Percentiles rank a stretch among this genome's conserved stretches.
Conservation (phyloP, 345 rosid genomes). For the Cardamine resedifolia region DNA sequence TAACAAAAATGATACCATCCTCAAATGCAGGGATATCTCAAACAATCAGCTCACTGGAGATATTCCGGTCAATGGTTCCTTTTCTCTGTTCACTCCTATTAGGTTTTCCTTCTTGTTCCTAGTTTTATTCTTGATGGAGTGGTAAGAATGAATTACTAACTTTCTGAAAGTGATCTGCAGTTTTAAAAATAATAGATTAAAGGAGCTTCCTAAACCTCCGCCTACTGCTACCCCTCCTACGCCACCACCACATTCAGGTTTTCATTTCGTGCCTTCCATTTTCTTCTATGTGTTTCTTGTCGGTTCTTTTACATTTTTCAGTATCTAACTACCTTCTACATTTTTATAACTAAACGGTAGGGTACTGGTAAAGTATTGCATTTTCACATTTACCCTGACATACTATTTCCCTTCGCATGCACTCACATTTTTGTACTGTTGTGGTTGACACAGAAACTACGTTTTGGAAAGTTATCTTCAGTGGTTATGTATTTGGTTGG, state of each 20-base stretch:
- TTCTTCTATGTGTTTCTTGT: not conserved
- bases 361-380: not conserved
- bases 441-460: not conserved
- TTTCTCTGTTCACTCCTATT: conserved; percentile 67
- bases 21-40: conserved; percentile 80
- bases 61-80: conserved; percentile 78
- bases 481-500: not conserved
- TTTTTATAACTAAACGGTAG: not conserved
- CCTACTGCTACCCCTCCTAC: not conserved
- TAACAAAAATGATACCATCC: conserved; percentile 7
- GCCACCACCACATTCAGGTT: conserved; percentile 50
- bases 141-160: conserved; percentile 30
- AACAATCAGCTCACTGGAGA: conserved; percentile 63
- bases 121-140: conserved; percentile 7
- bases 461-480: not conserved
- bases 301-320: not conserved
- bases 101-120: conserved; percentile 51
- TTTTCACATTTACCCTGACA: not conserved
- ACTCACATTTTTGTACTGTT: not conserved
- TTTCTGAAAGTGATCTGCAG: conserved; percentile 44
- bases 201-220: conserved; percentile 25
- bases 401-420: not conserved
- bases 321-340: not conserved
- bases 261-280: conserved; percentile 30
- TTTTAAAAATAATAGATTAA: conserved; percentile 50